Evolutionary conservation across 768 basidiomycete species (phyloP), one percentile per base, ranked within the genome.

Genomic region (Pulveroboletus frians): DNA sequence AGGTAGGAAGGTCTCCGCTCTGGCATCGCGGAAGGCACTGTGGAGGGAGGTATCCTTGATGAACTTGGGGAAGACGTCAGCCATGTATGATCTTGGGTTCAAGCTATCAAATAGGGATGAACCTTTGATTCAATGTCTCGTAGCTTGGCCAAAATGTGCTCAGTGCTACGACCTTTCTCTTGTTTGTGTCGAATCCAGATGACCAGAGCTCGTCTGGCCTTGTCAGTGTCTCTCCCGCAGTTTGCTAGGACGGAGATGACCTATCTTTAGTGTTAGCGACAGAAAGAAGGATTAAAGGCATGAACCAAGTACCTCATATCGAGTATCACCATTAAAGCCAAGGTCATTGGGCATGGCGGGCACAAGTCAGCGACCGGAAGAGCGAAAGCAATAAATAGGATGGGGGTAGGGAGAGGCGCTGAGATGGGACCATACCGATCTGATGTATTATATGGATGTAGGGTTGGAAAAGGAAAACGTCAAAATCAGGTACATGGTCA

Each of bases 231-330:
- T 29, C 53, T 52, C 7, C 66, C 66, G 40, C 66, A 67, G 17
- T 69, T 69, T 2, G 66, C 66, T n/a, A 67, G 52, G 23, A 67
- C 66, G 7, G 65, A 13, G 43, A 69, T 59, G 48, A 67, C 66
- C 66, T 67, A 32, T 55, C 23, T 8, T 9, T 36, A 20, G 45
- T 15, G 11, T 58, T n/a, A 51, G 21, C 20, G 10, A 45, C 11
- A 9, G 5, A 2, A 34, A 9, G 20, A 20, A 43, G 10, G 21
- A 5, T 4, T 1, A 5, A 21, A 13, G 20, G 14, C 2, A 1
- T 17, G 5, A 15, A 48, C 27, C 29, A 7, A 29, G 26, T n/a
- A 66, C 65, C 62, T 66, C 65, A 39, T 60, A 47, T 13, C 63
- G 65, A 40, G 67, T 64, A 34, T 41, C 60, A 23, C 65, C 65